Conservation (phyloP, 2,329 filamentous ascomycete species). For the Paraphaeosphaeria sporulosa region DNA sequence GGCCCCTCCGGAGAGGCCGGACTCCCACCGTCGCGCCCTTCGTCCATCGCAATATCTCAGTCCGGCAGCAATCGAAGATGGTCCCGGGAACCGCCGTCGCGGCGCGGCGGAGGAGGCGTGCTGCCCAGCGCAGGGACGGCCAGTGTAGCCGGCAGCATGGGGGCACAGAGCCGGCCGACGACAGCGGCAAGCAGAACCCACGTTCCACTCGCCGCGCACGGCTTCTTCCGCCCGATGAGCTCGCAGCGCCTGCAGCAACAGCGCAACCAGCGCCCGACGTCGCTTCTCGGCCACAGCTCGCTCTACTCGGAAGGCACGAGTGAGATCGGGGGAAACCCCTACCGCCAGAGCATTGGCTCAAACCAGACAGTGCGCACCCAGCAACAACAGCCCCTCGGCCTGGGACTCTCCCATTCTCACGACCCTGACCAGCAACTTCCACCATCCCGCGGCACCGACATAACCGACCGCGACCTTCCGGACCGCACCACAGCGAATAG, state of each 20-base stretch:
- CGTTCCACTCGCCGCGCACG: constrained; percentile 87
- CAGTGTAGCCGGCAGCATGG: constrained; percentile 55
- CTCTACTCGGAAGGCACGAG: constrained; percentile 41
- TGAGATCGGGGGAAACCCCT: constrained; percentile 42
- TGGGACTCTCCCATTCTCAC: constrained; percentile 32
- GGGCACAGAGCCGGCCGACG: constrained; percentile 56
- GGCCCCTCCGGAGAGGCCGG: constrained; percentile 58
- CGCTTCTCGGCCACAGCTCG: constrained; percentile 43
- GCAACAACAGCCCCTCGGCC: constrained; percentile 31
- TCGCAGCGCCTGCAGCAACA: constrained; percentile 94
- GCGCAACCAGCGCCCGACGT: constrained; percentile 66
- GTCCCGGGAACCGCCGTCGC: constrained; percentile 64
- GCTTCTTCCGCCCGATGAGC: constrained; percentile 96
- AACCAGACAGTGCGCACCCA: constrained; percentile 41
- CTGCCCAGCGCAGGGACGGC: constrained; percentile 37
- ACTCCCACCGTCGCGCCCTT: constrained; percentile 57
- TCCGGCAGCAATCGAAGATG: constrained; percentile 55
- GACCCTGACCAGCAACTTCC: constrained; percentile 53
- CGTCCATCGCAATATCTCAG: constrained; percentile 49
- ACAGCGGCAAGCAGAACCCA: constrained; percentile 83
- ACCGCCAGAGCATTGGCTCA: constrained; percentile 50
- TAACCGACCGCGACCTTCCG: constrained; percentile 75
- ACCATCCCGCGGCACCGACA: constrained; percentile 79
- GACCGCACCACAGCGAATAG: constrained; percentile 77
- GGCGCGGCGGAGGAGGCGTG: constrained; percentile 55